Conservation (phyloP, 257 asterid genomes). For the Gentiana macrophylla region DNA sequence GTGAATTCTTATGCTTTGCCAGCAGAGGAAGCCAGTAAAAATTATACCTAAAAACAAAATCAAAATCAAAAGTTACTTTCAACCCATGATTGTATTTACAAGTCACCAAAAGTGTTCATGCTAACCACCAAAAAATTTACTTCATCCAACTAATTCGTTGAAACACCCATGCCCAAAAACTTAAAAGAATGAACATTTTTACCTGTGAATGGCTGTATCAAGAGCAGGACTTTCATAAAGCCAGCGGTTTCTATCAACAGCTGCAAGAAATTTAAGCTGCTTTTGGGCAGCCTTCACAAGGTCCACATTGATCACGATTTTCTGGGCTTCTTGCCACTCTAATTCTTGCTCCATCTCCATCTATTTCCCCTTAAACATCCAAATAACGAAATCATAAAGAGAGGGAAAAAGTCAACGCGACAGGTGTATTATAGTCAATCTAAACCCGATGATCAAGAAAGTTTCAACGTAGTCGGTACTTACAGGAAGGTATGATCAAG, state of each 20-base stretch:
- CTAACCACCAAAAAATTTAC: too few relatives aligned
- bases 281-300: conserved; percentile 67
- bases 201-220: too few relatives aligned
- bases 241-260: conserved; percentile 84
- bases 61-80: conserved; percentile 1
- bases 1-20: conserved; percentile 64
- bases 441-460: too few relatives aligned
- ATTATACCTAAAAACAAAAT: conserved; percentile 49
- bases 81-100: not conserved
- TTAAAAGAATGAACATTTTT: too few relatives aligned
- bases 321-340: conserved; percentile 89
- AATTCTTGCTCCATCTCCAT: conserved; percentile 54
- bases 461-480: too few relatives aligned
- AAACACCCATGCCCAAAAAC: too few relatives aligned
- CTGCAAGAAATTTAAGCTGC: conserved; percentile 75
- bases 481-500: too few relatives aligned
- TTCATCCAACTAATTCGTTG: too few relatives aligned
- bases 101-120: not conserved
- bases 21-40: conserved; percentile 89
- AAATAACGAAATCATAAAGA: not conserved
- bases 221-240: conserved; percentile 48
- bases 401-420: not conserved
- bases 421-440: not conserved
- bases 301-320: conserved; percentile 44
- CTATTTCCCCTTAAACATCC: conserved; percentile 25